A percentile compares a stretch with the other conserved stretches of the same genome.
phyloP scores from a whole-genome alignment of 176 grass and related monocot genomes.

The Dactylis glomerata region DNA sequence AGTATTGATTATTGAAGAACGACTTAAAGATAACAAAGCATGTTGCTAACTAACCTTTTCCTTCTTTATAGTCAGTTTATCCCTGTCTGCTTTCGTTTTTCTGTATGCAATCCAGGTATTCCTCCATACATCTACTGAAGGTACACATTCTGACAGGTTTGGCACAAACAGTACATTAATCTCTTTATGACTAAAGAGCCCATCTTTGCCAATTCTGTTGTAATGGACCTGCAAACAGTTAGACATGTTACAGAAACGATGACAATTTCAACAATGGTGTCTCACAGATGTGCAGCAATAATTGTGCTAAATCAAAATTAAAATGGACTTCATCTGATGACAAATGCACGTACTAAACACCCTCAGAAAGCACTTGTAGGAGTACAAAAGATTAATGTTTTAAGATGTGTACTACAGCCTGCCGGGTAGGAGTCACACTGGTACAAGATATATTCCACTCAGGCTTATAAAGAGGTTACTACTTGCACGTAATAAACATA shows the following conservation, averaged over 20 bases:
- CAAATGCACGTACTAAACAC: not conserved
- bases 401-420: not conserved
- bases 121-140: constrained; percentile 55
- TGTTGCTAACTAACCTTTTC: constrained; percentile 41
- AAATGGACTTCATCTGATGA: not conserved
- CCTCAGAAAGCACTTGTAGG: not conserved
- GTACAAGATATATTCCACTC: not conserved
- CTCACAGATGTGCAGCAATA: not conserved
- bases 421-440: not conserved
- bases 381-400: not conserved
- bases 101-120: constrained; percentile 51
- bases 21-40: constrained; percentile 8
- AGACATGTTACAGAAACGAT: not conserved
- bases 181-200: constrained; percentile 55
- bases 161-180: constrained; percentile 61
- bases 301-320: not conserved
- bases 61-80: constrained; percentile 32
- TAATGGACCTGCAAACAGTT: constrained; percentile 54
- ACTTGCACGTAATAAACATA: not conserved
- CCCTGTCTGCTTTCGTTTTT: constrained; percentile 42
- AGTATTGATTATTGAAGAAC: not conserved
- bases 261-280: not conserved
- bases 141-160: constrained; percentile 58
- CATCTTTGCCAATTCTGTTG: constrained; percentile 69
- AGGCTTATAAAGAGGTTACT: not conserved